Conservation (phyloP, 2,329 filamentous ascomycete species). For the Ascochyta viciae-villosae region DNA sequence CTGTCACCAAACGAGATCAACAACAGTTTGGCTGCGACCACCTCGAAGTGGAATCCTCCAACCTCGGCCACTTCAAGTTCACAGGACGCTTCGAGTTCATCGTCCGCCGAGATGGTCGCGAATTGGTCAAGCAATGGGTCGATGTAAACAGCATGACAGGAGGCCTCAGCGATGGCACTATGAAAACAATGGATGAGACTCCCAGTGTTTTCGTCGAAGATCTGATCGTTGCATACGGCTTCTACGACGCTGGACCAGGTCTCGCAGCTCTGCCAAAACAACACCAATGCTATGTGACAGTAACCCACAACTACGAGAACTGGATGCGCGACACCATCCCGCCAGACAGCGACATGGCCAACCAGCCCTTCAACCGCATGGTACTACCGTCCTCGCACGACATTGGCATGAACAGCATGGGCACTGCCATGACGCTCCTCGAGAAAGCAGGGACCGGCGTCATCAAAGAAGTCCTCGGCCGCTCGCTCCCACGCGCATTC, state of each 20-base stretch:
- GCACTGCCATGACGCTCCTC: conserved; percentile 51
- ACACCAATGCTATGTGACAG: conserved; percentile 55
- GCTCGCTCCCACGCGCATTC: conserved; percentile 32
- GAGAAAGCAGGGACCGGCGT: conserved; percentile 42
- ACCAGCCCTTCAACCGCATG: conserved; percentile 52
- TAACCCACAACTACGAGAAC: conserved; percentile 52
- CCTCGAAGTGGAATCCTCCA: conserved; percentile 56
- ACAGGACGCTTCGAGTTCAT: conserved; percentile 55
- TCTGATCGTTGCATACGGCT: conserved; percentile 55
- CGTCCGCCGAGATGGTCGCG: conserved; percentile 47
- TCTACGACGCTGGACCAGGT: conserved; percentile 59
- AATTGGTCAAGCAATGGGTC: conserved; percentile 54
- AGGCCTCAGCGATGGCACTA: conserved; percentile 51
- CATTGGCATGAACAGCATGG: conserved; percentile 61
- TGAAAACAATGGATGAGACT: conserved; percentile 42
- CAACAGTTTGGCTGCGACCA: conserved; percentile 50
- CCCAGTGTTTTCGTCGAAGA: conserved; percentile 42
- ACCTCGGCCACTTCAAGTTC: conserved; percentile 55
- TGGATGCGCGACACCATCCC: conserved; percentile 57
- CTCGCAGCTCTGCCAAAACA: conserved; percentile 52
- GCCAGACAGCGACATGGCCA: conserved; percentile 47
- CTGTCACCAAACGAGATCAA: conserved; percentile 40
- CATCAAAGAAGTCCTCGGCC: conserved; percentile 42
- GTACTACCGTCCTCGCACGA: conserved; percentile 59
- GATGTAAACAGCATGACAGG: conserved; percentile 58